phyloP scores from a whole-genome alignment of 768 basidiomycete species.

The Russula foetens region DNA sequence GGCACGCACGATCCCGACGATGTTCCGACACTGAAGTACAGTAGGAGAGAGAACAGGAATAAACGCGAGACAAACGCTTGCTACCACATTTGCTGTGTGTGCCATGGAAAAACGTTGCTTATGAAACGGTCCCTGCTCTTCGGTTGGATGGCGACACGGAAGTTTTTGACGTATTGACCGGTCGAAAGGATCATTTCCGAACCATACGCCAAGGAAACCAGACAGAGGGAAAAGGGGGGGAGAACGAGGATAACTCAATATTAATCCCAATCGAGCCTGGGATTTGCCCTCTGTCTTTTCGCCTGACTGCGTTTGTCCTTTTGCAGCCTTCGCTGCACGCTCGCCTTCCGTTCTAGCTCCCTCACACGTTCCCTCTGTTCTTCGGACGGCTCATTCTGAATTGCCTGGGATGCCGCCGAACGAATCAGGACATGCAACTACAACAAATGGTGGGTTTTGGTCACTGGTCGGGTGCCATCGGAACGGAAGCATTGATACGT shows the following conservation, averaged over 20 bases:
- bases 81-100: too few relatives aligned
- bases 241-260: neutral
- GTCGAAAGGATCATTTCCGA: neutral
- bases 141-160: too few relatives aligned
- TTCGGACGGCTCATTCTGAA: slow-evolving; percentile 47
- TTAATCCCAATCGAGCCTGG: slow-evolving; percentile 22
- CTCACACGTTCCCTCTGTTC: slow-evolving; percentile 50
- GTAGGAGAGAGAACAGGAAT: too few relatives aligned
- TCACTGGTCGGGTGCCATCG: neutral
- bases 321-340: slow-evolving; percentile 38
- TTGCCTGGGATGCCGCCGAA: slow-evolving; percentile 35
- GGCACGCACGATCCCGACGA: too few relatives aligned
- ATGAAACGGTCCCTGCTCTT: too few relatives aligned
- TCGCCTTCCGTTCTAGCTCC: slow-evolving; percentile 36
- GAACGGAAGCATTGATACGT: slow-evolving; percentile 22
- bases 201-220: neutral
- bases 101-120: too few relatives aligned
- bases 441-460: neutral
- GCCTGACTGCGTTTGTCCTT: slow-evolving; percentile 47
- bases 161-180: too few relatives aligned
- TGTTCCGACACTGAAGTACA: too few relatives aligned
- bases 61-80: too few relatives aligned
- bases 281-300: slow-evolving; percentile 31
- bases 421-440: slow-evolving; percentile 51
- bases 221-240: neutral